Base-by-base conservation (phyloP, 129 eudicot species). In the Scalesia atractyloides region DNA sequence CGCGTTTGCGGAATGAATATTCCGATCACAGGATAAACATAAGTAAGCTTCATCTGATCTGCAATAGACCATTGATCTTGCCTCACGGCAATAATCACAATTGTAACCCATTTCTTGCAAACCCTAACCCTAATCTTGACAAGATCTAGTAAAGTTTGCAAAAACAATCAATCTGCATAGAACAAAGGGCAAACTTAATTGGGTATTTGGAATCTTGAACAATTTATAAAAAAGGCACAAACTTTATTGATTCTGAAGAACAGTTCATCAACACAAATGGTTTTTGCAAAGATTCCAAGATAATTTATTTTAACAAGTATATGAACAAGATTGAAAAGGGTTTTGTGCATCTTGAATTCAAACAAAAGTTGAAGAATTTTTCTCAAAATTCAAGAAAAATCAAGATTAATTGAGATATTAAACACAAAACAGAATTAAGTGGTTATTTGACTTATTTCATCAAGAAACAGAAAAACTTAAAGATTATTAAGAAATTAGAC, bases 21-120 rank as follows among this genome's bases (percentile, higher is more conserved):
- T 85, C 5, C 95, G 90, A 70, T 92, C 98, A 85, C 98, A 92
- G 6, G 98, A 87, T 56, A 92, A 68, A 77, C 98, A 92, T 70
- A 92, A 87, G 75, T 85, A 85, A 46, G 98, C 98, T 62, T 88
- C 88, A 86, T 92, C 98, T 64, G 98, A 89, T 34, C 95, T 86
- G 73, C 98, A 92, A 73, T 87, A 89, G 18, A 92, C 91, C 81
- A 89, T 76, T 13, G 98, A 87, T 79, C 96, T 82, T 70, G 85
- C 85, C 66, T 92, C 95, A 75, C 84, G 87, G 66, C 98, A 92
- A 54, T 73, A 89, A 75, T 92, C 96, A 77, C 98, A 89, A 33
- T 14, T 18, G 71, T 82, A 86, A 24, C 88, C 92, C 96, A 89
- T 89, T 50, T 30, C 36, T 70, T 70, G 15, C 5, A 30, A 74